These are phyloP conservation scores for Sporisorium iseilematis-ciliati DNA, from an alignment of 1,284 basidiomycete genomes.

Conservation along the genomic window DNA sequence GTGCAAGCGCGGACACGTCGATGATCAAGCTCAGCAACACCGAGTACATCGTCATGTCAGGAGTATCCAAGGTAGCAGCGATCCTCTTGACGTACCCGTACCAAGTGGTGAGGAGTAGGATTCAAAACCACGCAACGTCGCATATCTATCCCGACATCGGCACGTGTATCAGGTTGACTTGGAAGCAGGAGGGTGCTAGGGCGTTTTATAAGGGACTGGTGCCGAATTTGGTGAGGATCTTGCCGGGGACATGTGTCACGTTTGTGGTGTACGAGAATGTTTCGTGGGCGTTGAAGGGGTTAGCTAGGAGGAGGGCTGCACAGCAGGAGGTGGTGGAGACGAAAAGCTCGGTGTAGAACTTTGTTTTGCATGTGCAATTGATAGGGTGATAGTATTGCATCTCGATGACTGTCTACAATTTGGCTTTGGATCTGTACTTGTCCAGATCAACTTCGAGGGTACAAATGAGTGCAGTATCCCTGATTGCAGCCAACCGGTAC, in stretches of 20 bases:
- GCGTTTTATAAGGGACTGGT: constrained; percentile 96
- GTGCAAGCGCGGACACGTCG: constrained; percentile 18
- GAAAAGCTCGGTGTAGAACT: constrained; percentile 6
- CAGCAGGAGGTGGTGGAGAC: constrained; percentile 18
- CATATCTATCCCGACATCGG: constrained; percentile 82
- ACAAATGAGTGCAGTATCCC: constrained; percentile 51
- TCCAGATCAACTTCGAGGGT: constrained; percentile 39
- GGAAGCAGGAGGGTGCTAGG: constrained; percentile 80
- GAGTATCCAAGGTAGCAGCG: constrained; percentile 87
- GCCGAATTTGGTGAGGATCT: constrained; percentile 94
- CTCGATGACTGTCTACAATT: constrained; percentile 17
- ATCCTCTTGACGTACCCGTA: constrained; percentile 93
- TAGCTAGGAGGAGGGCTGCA: constrained; percentile 26
- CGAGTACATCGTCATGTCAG: constrained; percentile 92
- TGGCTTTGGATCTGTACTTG: constrained; percentile 7
- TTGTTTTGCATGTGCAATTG: neutral
- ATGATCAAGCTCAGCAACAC: constrained; percentile 75
- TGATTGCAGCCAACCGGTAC: constrained; percentile 42
- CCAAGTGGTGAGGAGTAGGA: constrained; percentile 92
- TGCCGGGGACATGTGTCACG: constrained; percentile 96
- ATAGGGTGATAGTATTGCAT: neutral
- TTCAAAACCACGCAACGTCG: constrained; percentile 76
- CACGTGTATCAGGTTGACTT: constrained; percentile 83
- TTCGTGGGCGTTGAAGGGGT: constrained; percentile 57
- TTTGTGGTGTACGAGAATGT: constrained; percentile 97